Conservation (phyloP, 257 asterid genomes). For the Oldenlandia corymbosa region DNA sequence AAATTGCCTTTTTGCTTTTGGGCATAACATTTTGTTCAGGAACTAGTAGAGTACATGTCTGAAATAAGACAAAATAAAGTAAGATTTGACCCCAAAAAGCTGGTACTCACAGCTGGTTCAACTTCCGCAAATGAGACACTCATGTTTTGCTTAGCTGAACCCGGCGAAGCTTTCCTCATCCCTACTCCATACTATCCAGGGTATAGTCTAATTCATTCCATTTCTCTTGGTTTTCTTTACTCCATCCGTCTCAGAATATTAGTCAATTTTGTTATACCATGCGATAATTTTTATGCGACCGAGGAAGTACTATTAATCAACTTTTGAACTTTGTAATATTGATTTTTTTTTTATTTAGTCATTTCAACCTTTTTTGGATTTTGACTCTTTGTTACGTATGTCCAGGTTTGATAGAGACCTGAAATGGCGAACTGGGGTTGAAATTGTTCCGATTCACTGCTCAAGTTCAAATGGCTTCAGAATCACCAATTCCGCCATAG, state of each 20-base stretch:
- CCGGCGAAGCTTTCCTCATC: slow-evolving; percentile 41
- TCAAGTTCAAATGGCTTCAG: slow-evolving; percentile 28
- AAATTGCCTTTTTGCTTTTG: neutral
- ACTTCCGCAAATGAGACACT: slow-evolving; percentile 40
- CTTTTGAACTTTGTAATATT: no score
- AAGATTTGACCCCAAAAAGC: slow-evolving; percentile 29
- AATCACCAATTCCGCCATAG: slow-evolving; percentile 28
- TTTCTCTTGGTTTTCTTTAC: no score
- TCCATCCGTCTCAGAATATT: no score
- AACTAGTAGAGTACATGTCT: slow-evolving; percentile 27
- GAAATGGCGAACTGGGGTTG: slow-evolving; percentile 38
- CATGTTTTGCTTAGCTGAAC: slow-evolving; percentile 38
- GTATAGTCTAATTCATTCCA: no score
- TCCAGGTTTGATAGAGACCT: slow-evolving; percentile 47
- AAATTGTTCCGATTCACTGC: slow-evolving; percentile 33
- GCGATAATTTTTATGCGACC: no score
- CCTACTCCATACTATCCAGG: slow-evolving; percentile 45
- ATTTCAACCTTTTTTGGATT: no score
- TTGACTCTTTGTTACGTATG: no score
- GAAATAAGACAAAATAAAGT: slow-evolving; percentile 31
- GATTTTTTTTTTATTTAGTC: no score
- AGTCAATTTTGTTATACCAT: no score
- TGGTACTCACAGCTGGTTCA: slow-evolving; percentile 40
- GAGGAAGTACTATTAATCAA: no score
- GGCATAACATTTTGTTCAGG: slow-evolving; percentile 23